Conservation (phyloP, 345 rosid genomes). For the Raphanus raphanistrum region DNA sequence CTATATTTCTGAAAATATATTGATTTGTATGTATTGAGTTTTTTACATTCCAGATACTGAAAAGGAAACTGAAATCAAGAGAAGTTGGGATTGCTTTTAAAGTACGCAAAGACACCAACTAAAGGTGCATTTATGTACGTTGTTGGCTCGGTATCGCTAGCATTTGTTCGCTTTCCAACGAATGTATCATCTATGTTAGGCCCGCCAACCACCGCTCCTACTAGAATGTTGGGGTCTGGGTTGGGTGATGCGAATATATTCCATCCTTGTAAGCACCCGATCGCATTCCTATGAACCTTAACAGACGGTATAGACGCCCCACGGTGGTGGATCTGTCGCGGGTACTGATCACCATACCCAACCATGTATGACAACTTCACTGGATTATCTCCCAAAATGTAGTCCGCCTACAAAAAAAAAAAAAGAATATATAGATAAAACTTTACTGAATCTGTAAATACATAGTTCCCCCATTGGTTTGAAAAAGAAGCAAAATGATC, state of each 20-base stretch:
- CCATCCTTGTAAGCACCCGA: conserved; percentile 67
- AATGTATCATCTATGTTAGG: conserved; percentile 64
- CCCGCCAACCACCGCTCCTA: conserved; percentile 89
- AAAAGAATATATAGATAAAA: background rate
- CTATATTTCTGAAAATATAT: background rate
- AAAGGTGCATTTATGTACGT: conserved; percentile 94
- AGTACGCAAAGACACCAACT: conserved; percentile 81
- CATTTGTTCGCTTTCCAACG: conserved; percentile 41
- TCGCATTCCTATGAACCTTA: conserved; percentile 48
- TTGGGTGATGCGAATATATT: conserved; percentile 52
- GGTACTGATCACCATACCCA: conserved; percentile 72
- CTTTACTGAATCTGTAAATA: background rate
- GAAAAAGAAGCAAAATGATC: background rate
- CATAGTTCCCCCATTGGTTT: too few relatives aligned
- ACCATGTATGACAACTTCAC: conserved; percentile 81
- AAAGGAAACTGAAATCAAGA: conserved; percentile 10
- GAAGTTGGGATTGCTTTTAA: conserved; percentile 61
- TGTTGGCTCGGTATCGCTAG: conserved; percentile 61
- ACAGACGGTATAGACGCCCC: conserved; percentile 74
- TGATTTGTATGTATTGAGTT: background rate
- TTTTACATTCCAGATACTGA: background rate
- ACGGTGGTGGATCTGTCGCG: conserved; percentile 80
- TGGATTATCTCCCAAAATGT: conserved; percentile 86
- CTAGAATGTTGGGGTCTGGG: conserved; percentile 66
- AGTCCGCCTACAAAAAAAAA: conserved; percentile 44